A percentile compares a stretch with the other conserved stretches of the same genome.
These are phyloP conservation scores for Penicillium sp. DNA, from an alignment of 2,329 filamentous ascomycete genomes.

Conservation along the genomic window DNA sequence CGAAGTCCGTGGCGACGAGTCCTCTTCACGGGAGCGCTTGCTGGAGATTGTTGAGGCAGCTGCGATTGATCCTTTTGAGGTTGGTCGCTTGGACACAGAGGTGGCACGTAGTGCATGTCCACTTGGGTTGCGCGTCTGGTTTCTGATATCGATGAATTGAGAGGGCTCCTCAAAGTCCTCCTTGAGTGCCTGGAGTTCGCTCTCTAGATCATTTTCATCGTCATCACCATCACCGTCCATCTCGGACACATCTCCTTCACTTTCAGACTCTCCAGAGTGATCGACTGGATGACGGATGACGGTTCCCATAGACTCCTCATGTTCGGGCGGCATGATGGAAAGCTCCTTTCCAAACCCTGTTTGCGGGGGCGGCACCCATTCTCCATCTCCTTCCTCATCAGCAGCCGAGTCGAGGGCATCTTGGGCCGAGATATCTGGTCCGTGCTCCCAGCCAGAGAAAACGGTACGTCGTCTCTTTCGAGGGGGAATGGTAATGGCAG, in stretches of 20 bases:
- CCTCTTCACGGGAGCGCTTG: constrained; percentile 22
- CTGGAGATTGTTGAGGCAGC: constrained; percentile 23
- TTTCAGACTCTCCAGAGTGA: constrained; percentile 32
- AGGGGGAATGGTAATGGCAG: constrained; percentile 70
- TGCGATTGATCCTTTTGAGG: constrained; percentile 19
- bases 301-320: constrained; percentile 36
- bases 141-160: constrained; percentile 21
- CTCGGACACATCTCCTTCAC: constrained; percentile 33
- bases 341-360: constrained; percentile 30
- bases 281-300: constrained; percentile 37
- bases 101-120: constrained; percentile 17
- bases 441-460: constrained; percentile 30
- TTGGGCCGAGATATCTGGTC: constrained; percentile 12
- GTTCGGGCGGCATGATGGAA: constrained; percentile 22
- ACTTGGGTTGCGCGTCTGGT: constrained; percentile 8
- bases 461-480: constrained; percentile 63
- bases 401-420: neutral
- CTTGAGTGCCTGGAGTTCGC: constrained; percentile 49
- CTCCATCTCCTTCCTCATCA: constrained; percentile 34
- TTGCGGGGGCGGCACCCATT: constrained; percentile 31
- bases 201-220: constrained; percentile 41
- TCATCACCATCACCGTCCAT: constrained; percentile 35
- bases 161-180: constrained; percentile 41
- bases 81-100: constrained; percentile 20
- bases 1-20: constrained; percentile 28